Base-by-base conservation (phyloP, 2,329 filamentous ascomycete species). In the Claviceps quebecensis region DNA sequence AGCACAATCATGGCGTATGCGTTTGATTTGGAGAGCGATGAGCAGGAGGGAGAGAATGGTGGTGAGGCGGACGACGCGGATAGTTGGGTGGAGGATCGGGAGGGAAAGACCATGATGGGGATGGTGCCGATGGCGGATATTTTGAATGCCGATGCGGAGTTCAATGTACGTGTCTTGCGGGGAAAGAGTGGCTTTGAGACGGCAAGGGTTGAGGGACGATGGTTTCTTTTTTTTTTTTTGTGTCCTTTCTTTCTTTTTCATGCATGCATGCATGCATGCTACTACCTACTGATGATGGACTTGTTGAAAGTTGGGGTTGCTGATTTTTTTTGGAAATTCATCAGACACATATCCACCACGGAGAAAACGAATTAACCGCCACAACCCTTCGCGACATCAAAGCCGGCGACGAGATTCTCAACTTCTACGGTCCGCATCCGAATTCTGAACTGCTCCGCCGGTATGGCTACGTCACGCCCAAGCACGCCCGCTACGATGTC, bases 101-200 rank as follows among this genome's bases (percentile, higher is more conserved):
- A 82, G 2, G 72, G 71, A 8, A 72, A 72, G 56, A 69, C 72
- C 0, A 68, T 76, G 63, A 87, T 95, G 67, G 89, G 86, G 49
- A 93, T 95, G 87, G 85, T 95, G 0, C 88, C 89, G 1, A 78
- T 96, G 72, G 89, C 89, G 1, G 90, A 95, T 63, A 83, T 95
- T 61, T 74, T 96, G 36, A 95, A 95, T 60, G 87, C 89, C 0
- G 87, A 95, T 63, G 88, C 86, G 4, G 81, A 88, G 56, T 93
- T 93, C 65, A 95, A 95, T 58, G 85, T 84, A 59, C 59, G 74
- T 65, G 38, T 7, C 3, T 34, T 34, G 9, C 8, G 2, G 29
- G 8, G 29, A 9, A 29, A 4, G 29, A 29, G 1, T 29, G 26
- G 7, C 8, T 9, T 2, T 29, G 29, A 29, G 29, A 29, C 29